Conservation (phyloP, 1,139 yeast species). For the Pichia sp. region DNA sequence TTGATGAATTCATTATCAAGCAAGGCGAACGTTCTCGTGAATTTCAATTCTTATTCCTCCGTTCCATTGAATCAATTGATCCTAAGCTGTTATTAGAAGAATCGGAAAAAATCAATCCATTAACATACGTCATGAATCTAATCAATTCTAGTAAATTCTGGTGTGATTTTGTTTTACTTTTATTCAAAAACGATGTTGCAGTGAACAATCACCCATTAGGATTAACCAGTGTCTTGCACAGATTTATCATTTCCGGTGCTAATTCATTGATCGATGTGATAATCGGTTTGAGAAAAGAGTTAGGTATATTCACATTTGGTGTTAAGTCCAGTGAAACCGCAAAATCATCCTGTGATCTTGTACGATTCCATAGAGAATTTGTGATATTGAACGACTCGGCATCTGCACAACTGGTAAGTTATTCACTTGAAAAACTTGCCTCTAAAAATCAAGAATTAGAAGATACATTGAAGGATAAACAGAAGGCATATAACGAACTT, state of each 20-base stretch:
- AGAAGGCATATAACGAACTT: constrained; percentile 24
- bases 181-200: constrained; percentile 13
- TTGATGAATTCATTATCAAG: constrained; percentile 16
- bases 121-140: constrained; percentile 15
- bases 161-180: constrained; percentile 17
- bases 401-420: constrained; percentile 3
- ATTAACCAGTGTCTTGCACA: constrained; percentile 14
- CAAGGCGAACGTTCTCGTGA: constrained; percentile 11
- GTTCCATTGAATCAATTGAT: constrained; percentile 24
- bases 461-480: constrained; percentile 12
- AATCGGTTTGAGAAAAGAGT: constrained; percentile 10
- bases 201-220: constrained; percentile 10
- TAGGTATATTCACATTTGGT: constrained; percentile 8
- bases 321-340: background rate
- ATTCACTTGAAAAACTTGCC: constrained; percentile 12
- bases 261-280: constrained; percentile 22
- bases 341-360: background rate
- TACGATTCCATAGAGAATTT: constrained; percentile 14
- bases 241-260: constrained; percentile 25
- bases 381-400: constrained; percentile 13
- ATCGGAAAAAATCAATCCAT: constrained; percentile 16
- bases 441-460: constrained; percentile 11
- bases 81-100: constrained; percentile 16
- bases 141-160: constrained; percentile 23
- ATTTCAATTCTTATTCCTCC: constrained; percentile 24